Conservation (phyloP, 2,329 filamentous ascomycete genomes). For the Colletotrichum zoysiae region DNA sequence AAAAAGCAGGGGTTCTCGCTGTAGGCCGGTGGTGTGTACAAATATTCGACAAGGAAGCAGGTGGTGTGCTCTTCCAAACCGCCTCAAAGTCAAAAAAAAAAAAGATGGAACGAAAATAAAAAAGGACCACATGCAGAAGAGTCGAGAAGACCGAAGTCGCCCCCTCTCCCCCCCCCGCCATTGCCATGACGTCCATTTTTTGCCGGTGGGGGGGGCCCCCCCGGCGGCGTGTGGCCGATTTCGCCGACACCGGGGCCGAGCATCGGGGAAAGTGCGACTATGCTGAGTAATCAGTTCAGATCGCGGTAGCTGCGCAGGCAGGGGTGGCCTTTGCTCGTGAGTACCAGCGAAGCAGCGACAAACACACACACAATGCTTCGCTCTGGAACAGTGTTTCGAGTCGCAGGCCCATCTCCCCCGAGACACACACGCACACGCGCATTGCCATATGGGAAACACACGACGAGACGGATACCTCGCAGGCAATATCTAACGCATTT, state of each 20-base stretch:
- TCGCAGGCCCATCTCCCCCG: slow-evolving; percentile 22
- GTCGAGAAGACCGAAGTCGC: slow-evolving; percentile 4
- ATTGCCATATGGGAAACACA: not conserved
- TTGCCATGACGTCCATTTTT: slow-evolving; percentile 36
- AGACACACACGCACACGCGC: slow-evolving; percentile 16
- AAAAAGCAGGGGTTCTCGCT: slow-evolving; percentile 33
- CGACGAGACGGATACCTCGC: not conserved
- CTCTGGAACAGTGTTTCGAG: not conserved
- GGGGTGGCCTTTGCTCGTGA: slow-evolving; percentile 19
- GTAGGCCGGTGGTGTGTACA: slow-evolving; percentile 13
- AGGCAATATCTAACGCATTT: not conserved
- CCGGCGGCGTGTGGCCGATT: slow-evolving; percentile 38
- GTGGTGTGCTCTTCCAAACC: slow-evolving; percentile 2
- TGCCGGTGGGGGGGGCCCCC: slow-evolving; percentile 31
- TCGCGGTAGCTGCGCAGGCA: slow-evolving; percentile 23
- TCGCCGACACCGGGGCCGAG: slow-evolving; percentile 41
- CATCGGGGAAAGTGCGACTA: slow-evolving; percentile 28
- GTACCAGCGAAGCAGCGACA: slow-evolving; percentile 30
- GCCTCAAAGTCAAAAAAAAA: not conserved
- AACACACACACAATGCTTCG: slow-evolving; percentile 17
- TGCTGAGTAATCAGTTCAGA: slow-evolving; percentile 35
- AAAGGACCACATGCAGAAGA: not conserved
- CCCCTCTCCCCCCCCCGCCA: slow-evolving; percentile 10
- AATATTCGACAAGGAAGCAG: not conserved
- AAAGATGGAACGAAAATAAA: slow-evolving; percentile 16